Evolutionary conservation across 345 rosid species (phyloP).

Genomic region (Lepidium didymum): DNA sequence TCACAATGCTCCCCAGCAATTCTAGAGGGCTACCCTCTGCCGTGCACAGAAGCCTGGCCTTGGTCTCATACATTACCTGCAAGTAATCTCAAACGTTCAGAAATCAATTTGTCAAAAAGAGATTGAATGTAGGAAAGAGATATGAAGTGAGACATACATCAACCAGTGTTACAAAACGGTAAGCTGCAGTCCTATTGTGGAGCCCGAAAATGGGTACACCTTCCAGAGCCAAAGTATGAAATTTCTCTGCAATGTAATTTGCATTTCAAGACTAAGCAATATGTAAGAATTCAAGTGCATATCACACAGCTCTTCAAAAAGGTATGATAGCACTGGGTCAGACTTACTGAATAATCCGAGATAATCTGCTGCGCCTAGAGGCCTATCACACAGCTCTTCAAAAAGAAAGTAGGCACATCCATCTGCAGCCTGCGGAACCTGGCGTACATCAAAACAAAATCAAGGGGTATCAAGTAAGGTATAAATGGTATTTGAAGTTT

Average conservation of each 20-base stretch:
- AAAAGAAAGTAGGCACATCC: slow-evolving; percentile 93
- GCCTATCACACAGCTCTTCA: slow-evolving; percentile 86
- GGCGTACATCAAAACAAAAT: neutral
- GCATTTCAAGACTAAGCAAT: slow-evolving; percentile 15
- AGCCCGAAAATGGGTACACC: slow-evolving; percentile 83
- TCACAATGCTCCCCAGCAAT: slow-evolving; percentile 61
- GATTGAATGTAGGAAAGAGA: neutral
- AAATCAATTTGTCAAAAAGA: neutral
- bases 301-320: too few species aligned
- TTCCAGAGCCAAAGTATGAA: slow-evolving; percentile 87
- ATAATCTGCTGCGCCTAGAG: slow-evolving; percentile 96
- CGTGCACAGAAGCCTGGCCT: slow-evolving; percentile 69
- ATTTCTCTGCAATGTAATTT: slow-evolving; percentile 51
- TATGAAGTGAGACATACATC: slow-evolving; percentile 46
- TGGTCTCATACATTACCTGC: slow-evolving; percentile 94
- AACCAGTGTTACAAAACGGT: slow-evolving; percentile 94
- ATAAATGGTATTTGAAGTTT: neutral
- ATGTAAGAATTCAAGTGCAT: neutral
- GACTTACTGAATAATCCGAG: slow-evolving; percentile 92
- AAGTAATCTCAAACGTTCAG: neutral
- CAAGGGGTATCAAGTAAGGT: neutral
- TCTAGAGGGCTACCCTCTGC: slow-evolving; percentile 82
- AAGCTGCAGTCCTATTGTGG: slow-evolving; percentile 82
- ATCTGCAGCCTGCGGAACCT: slow-evolving; percentile 82
- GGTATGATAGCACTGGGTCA: neutral